phyloP scores from a whole-genome alignment of 2,329 filamentous ascomycete genomes.

The Ceratocystis papillata region DNA sequence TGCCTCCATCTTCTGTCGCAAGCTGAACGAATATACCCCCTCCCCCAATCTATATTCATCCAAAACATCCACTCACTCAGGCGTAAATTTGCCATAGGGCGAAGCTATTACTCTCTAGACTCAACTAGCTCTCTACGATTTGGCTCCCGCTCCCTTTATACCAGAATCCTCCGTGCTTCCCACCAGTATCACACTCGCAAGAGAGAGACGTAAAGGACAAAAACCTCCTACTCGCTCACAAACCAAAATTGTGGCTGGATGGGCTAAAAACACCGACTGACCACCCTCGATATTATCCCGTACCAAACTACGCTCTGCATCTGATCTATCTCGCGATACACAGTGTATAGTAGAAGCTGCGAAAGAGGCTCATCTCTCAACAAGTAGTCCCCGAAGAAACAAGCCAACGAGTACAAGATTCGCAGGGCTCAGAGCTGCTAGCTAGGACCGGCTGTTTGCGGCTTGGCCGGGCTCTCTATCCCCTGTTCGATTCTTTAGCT shows the following conservation, averaged over 20 bases:
- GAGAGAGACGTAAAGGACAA: neutral
- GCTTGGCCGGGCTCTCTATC: slow-evolving; percentile 18
- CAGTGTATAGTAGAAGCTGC: neutral
- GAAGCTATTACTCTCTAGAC: neutral
- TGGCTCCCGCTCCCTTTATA: slow-evolving; percentile 2
- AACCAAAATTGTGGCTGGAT: neutral
- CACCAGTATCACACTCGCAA: neutral
- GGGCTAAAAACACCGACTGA: neutral
- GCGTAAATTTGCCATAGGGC: neutral
- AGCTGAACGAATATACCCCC: slow-evolving; percentile 1
- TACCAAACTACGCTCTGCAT: neutral
- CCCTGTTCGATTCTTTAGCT: neutral
- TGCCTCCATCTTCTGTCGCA: neutral
- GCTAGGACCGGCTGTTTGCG: slow-evolving; percentile 11
- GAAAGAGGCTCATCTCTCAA: neutral
- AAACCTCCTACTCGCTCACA: neutral
- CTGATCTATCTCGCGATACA: neutral
- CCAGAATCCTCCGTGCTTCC: neutral
- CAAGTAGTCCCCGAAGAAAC: neutral
- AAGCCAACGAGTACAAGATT: neutral
- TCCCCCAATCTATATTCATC: neutral
- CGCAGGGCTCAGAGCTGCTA: neutral
- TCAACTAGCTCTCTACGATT: neutral
- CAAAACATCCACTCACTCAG: neutral
- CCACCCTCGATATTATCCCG: neutral